These are phyloP conservation scores for Lolium rigidum DNA, from an alignment of 176 grass and related monocot genomes.

Conservation along the genomic window DNA sequence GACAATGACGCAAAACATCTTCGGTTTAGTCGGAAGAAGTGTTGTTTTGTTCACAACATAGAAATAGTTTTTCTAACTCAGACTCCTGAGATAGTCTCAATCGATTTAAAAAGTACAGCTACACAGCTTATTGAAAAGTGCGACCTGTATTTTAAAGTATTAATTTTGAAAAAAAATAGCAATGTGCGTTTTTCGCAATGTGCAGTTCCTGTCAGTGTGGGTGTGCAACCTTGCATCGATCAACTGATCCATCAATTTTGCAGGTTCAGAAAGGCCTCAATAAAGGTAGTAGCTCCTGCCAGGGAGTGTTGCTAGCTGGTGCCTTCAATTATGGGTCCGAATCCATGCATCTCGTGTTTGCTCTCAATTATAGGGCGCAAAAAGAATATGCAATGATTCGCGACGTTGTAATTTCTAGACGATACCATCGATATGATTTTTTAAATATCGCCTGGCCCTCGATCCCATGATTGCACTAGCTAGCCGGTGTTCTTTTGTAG, in stretches of 20 bases:
- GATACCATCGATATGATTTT: slow-evolving; percentile 5
- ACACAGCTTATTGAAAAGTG: too few species aligned
- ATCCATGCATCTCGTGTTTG: slow-evolving; percentile 28
- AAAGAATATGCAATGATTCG: slow-evolving; percentile 40
- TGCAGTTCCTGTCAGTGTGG: neutral
- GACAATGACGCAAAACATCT: too few species aligned
- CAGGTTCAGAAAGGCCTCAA: slow-evolving; percentile 24
- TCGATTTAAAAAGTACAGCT: too few species aligned
- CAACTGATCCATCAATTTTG: neutral
- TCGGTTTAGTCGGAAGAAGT: too few species aligned
- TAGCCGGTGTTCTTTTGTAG: neutral
- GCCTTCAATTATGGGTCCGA: slow-evolving; percentile 49
- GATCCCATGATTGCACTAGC: slow-evolving; percentile 35
- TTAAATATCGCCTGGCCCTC: neutral
- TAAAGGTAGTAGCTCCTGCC: slow-evolving; percentile 23
- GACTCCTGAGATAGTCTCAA: too few species aligned
- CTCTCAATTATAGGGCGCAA: slow-evolving; percentile 51
- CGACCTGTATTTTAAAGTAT: too few species aligned
- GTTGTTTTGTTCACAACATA: too few species aligned
- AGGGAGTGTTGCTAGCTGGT: slow-evolving; percentile 23
- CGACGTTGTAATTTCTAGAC: slow-evolving; percentile 24
- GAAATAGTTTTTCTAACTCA: too few species aligned
- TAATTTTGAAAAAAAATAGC: too few species aligned
- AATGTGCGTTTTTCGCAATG: neutral
- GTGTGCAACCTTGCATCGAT: neutral